phyloP scores from a whole-genome alignment of 2,329 filamentous ascomycete species.

The Fusarium verrucosum region DNA sequence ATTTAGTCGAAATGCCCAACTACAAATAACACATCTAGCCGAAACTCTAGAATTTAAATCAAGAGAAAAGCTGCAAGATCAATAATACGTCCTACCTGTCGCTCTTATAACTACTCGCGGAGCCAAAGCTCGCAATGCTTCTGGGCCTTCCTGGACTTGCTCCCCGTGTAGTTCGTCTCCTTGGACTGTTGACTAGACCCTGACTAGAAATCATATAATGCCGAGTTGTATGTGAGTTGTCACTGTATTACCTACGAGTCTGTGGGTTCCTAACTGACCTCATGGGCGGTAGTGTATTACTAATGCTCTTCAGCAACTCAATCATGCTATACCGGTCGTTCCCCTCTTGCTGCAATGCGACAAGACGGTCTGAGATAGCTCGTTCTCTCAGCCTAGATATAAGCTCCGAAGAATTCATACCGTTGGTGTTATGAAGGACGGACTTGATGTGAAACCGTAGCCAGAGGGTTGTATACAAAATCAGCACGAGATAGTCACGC shows the following conservation, averaged over 20 bases:
- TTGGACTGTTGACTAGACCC: no score
- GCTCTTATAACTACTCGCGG: conserved; percentile 1
- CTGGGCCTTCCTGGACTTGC: neutral
- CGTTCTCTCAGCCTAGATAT: neutral
- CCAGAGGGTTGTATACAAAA: neutral
- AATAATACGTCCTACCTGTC: neutral
- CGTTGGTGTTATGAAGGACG: neutral
- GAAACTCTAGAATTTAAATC: no score
- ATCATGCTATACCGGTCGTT: fast-evolving
- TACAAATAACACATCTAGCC: no score
- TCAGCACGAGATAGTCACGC: neutral
- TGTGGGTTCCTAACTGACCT: no score
- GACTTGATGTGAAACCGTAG: neutral
- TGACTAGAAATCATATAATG: no score
- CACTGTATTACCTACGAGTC: no score
- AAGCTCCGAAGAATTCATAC: neutral
- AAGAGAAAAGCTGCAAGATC: no score
- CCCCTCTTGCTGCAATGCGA: neutral
- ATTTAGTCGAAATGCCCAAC: no score
- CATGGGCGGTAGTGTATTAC: no score
- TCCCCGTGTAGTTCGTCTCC: fast-evolving
- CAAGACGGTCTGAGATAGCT: neutral
- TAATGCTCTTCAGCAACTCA: neutral
- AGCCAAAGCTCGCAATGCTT: conserved; percentile 19
- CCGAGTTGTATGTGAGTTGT: neutral